Evolutionary conservation across 306 rosid genomes (phyloP), one percentile per base, ranked within the genome.

Genomic region (Leucaena leucocephala): DNA sequence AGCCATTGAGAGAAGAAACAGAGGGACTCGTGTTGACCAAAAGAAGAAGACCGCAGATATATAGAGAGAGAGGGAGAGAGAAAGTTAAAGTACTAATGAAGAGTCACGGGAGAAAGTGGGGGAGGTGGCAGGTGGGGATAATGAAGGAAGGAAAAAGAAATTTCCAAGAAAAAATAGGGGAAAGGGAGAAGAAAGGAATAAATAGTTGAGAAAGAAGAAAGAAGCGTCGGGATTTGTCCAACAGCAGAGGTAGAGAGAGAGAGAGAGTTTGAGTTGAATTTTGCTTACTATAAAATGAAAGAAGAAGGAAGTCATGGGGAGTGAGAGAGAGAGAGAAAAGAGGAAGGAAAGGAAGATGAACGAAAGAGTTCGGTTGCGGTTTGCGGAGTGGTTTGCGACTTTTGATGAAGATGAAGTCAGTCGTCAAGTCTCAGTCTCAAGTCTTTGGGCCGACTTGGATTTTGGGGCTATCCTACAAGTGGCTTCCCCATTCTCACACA

Each of bases 1-100:
- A 50, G 89, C 67, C 93, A 89, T 89, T 3, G 61, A 49, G 59
- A 27, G 50, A 70, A 68, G 73, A 67, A 58, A 59, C 11, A 43
- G 71, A 82, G 0, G 45, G 46, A 82, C 46, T 39, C 49, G 33
- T 38, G 65, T 83, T 86, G 86, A 80, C 86, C 52, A 13, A 9
- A 55, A 19, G 42, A 69, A 16, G 80, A 44, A 40, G 78, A 80
- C 3, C 27, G 49, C 59, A 34, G 76, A 48, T 54, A 11, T 34
- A 2, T 6, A 14, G 14, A 35, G 6, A 8, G 16, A 40, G 65
- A 21, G 19, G 36, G 11, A 64, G 21, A 48, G 4, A 19, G 43
- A 38, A 61, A 33, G 35, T 63, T 44, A 73, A 10, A 16, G 21
- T 44, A 27, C 27, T 27, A 43, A 44, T 11, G 67, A 77, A 43